Conservation (phyloP, 2,329 filamentous ascomycete species). For the Sclerotinia sclerotiorum region DNA sequence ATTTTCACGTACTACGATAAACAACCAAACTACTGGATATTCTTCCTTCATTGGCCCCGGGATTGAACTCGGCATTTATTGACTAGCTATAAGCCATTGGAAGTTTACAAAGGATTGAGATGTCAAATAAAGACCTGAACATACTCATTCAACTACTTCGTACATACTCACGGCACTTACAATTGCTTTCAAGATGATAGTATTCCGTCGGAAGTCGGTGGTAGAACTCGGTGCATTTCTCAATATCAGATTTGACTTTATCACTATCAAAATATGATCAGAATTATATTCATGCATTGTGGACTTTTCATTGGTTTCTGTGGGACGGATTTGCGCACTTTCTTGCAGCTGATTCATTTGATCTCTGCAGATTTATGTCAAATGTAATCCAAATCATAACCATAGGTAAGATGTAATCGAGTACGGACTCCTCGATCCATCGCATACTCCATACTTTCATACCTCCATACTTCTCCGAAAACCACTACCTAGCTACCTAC, state of each 20-base stretch:
- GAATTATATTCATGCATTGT: background rate
- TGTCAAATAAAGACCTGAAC: background rate
- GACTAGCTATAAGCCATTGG: background rate
- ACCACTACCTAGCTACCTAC: too few species aligned
- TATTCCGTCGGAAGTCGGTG: background rate
- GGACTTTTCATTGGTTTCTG: background rate
- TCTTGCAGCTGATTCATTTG: conserved; percentile 9
- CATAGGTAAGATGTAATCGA: too few species aligned
- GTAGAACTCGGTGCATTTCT: background rate
- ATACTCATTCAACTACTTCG: background rate
- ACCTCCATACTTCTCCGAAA: too few species aligned
- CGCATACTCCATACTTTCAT: too few species aligned
- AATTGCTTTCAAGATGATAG: background rate
- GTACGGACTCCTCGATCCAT: too few species aligned
- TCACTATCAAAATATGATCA: conserved; percentile 7
- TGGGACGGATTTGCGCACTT: background rate
- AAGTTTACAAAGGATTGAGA: background rate
- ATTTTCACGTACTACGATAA: too few species aligned
- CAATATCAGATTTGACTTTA: background rate
- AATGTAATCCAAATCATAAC: too few species aligned
- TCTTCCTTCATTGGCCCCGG: background rate
- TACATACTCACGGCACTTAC: too few species aligned
- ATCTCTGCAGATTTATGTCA: conserved; percentile 1
- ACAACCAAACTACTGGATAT: background rate
- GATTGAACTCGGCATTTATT: too few species aligned